phyloP scores from a whole-genome alignment of 768 basidiomycete genomes.

The Phylloporus arenicola region DNA sequence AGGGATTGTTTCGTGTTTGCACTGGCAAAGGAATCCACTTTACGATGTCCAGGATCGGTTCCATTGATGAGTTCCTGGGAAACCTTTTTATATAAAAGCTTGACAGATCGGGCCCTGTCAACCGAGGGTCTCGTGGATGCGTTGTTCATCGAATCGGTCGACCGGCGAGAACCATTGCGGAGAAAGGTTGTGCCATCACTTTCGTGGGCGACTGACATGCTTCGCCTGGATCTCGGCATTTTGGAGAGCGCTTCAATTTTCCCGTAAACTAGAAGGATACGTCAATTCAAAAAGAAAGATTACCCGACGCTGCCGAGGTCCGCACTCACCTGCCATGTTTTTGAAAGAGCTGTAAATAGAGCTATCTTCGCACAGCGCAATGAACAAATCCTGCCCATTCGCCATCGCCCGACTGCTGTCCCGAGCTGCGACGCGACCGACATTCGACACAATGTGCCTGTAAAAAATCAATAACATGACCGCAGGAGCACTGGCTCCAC shows the following conservation, averaged over 20 bases:
- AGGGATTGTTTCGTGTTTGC: constrained; percentile 41
- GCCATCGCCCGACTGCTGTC: constrained; percentile 78
- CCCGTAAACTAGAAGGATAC: constrained; percentile 50
- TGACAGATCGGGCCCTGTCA: constrained; percentile 59
- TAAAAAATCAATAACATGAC: constrained; percentile 3
- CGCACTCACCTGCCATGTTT: constrained; percentile 68
- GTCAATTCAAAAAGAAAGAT: constrained; percentile 12
- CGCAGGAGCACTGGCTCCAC: constrained; percentile 28
- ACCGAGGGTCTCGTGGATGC: constrained; percentile 47
- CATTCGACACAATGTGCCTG: constrained; percentile 80
- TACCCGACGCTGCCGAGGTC: constrained; percentile 4
- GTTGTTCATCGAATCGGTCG: constrained; percentile 36
- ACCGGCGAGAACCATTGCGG: constrained; percentile 29
- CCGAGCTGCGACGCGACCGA: constrained; percentile 78
- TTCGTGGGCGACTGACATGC: constrained; percentile 65
- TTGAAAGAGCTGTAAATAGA: constrained; percentile 81
- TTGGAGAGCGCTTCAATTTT: constrained; percentile 70
- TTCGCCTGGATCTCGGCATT: constrained; percentile 51
- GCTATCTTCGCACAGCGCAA: constrained; percentile 87
- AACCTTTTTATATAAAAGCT: constrained; percentile 46
- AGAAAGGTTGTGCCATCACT: constrained; percentile 40
- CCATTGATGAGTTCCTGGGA: constrained; percentile 36
- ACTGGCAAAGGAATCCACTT: constrained; percentile 49
- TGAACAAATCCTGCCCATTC: constrained; percentile 75
- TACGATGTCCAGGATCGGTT: constrained; percentile 50